Conservation (phyloP, 2,329 filamentous ascomycete genomes). For the Colletotrichum acutatum region DNA sequence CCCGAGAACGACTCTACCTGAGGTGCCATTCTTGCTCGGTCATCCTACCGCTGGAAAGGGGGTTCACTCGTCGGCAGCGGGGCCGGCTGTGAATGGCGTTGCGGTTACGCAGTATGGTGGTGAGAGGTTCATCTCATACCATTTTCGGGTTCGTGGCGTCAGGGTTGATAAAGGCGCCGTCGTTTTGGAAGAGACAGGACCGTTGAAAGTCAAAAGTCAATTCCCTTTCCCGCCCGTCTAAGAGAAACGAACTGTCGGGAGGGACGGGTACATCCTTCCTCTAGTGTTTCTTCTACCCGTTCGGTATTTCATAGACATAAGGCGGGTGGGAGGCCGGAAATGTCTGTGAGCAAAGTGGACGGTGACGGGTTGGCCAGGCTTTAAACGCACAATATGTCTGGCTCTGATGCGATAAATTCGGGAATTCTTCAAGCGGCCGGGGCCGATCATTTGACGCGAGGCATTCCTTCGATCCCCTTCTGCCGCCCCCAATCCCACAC, state of each 20-base stretch:
- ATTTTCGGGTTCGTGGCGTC: neutral
- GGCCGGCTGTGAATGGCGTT: neutral
- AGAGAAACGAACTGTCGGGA: slow-evolving; percentile 9
- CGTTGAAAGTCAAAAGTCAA: slow-evolving; percentile 12
- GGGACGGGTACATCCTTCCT: slow-evolving; percentile 20
- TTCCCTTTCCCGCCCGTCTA: neutral
- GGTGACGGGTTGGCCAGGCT: neutral
- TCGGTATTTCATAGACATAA: neutral
- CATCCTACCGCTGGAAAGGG: neutral
- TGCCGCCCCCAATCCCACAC: neutral
- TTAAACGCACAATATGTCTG: neutral
- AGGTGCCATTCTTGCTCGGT: neutral
- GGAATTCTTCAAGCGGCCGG: neutral
- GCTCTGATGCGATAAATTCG: neutral
- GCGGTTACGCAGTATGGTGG: neutral
- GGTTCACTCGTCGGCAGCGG: neutral
- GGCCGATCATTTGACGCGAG: neutral
- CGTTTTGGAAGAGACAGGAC: slow-evolving; percentile 14
- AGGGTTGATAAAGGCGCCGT: slow-evolving; percentile 1
- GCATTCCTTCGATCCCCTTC: neutral
- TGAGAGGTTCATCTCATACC: slow-evolving; percentile 16
- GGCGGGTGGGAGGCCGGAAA: neutral
- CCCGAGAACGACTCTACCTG: neutral
- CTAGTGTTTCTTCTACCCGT: neutral
- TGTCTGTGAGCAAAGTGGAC: neutral